phyloP scores from a whole-genome alignment of 1,284 basidiomycete species.

The Somion occarium region DNA sequence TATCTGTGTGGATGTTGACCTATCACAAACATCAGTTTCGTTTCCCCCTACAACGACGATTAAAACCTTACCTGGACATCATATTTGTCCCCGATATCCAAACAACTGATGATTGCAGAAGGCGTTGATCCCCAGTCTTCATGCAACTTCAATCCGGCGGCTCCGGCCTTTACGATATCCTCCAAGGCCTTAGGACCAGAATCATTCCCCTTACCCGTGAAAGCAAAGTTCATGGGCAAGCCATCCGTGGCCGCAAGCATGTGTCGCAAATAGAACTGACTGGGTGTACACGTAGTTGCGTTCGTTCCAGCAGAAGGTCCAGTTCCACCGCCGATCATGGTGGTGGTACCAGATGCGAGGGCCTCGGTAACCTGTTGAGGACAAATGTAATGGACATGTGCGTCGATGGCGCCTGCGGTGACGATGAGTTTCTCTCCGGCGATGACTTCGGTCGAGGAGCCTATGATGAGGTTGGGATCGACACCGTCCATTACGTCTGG shows the following conservation, averaged over 20 bases:
- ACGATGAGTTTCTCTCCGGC: slow-evolving; percentile 93
- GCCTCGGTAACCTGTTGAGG: slow-evolving; percentile 83
- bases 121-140: slow-evolving; percentile 99
- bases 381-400: slow-evolving; percentile 92
- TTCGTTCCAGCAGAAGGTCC: slow-evolving; percentile 89
- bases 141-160: slow-evolving; percentile 90
- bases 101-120: slow-evolving; percentile 72
- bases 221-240: slow-evolving; percentile 88
- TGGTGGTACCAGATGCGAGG: slow-evolving; percentile 74
- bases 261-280: slow-evolving; percentile 79
- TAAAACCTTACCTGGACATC: slow-evolving; percentile 80
- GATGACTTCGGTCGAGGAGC: slow-evolving; percentile 89
- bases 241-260: slow-evolving; percentile 90
- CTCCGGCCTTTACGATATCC: slow-evolving; percentile 87
- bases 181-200: slow-evolving; percentile 67
- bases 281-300: slow-evolving; percentile 95
- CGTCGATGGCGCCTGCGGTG: slow-evolving; percentile 92
- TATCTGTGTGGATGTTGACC: slow-evolving; percentile 98
- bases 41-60: not conserved
- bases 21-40: no score
- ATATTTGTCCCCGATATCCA: slow-evolving; percentile 86
- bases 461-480: slow-evolving; percentile 71
- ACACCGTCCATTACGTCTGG: slow-evolving; percentile 91
- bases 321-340: slow-evolving; percentile 90
- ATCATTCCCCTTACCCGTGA: slow-evolving; percentile 96